A percentile compares a stretch with the other conserved stretches of the same genome.
These are phyloP conservation scores for Ambrosiella beaveri DNA, from an alignment of 2,329 filamentous ascomycete species.

Conservation along the genomic window DNA sequence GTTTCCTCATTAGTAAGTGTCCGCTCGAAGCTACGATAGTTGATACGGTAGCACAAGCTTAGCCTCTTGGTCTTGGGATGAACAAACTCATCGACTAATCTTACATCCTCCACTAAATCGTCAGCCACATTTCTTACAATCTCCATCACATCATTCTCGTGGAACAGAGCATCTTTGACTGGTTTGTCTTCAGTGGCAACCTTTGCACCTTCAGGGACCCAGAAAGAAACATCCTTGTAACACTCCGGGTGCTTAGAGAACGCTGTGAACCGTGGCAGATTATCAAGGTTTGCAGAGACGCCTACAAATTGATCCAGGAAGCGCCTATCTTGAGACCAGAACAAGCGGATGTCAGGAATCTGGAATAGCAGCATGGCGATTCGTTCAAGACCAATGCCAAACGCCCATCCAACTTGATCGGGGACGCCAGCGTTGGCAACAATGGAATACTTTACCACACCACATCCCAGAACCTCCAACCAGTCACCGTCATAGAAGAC, in stretches of 20 bases:
- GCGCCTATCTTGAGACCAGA: constrained; percentile 75
- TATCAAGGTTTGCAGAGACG: constrained; percentile 32
- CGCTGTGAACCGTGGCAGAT: constrained; percentile 51
- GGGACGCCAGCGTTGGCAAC: constrained; percentile 61
- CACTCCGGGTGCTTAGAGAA: constrained; percentile 87
- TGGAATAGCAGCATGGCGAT: constrained; percentile 96
- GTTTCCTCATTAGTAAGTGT: constrained; percentile 74
- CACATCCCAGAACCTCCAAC: constrained; percentile 91
- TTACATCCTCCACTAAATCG: constrained; percentile 75
- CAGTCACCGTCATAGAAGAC: constrained; percentile 89
- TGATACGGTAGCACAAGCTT: constrained; percentile 83
- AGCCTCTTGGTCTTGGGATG: constrained; percentile 70
- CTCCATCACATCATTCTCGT: constrained; percentile 97
- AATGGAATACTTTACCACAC: constrained; percentile 70
- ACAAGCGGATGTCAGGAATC: constrained; percentile 88
- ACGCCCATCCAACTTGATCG: constrained; percentile 76
- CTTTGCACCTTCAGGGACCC: constrained; percentile 36
- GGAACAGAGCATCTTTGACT: constrained; percentile 42
- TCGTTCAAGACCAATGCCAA: constrained; percentile 81
- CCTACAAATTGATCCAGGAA: constrained; percentile 75
- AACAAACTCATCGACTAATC: constrained; percentile 66
- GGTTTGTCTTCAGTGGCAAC: constrained; percentile 19
- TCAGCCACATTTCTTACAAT: constrained; percentile 69
- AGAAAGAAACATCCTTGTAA: constrained; percentile 88
- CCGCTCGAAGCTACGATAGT: constrained; percentile 80